A percentile compares a stretch with the other conserved stretches of the same genome.
Evolutionary conservation across 2,329 filamentous ascomycete genomes (phyloP).

Genomic region (Alternaria rosae): DNA sequence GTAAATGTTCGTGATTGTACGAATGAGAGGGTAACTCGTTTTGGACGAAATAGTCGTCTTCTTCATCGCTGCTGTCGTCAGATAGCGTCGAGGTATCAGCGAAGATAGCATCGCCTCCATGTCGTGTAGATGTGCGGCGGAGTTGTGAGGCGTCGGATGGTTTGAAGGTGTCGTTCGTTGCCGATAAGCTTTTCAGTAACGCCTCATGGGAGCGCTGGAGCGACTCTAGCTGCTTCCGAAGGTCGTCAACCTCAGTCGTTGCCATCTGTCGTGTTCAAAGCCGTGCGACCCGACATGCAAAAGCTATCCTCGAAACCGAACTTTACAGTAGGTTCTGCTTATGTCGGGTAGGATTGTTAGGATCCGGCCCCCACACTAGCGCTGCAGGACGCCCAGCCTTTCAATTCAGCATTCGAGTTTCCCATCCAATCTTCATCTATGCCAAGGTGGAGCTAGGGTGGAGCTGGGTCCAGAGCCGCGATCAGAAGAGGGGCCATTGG

Average conservation of each 20-base stretch:
- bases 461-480: constrained; percentile 7
- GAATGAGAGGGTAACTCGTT: constrained; percentile 48
- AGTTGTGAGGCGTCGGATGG: constrained; percentile 32
- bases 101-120: constrained; percentile 37
- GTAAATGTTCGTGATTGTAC: constrained; percentile 55
- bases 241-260: constrained; percentile 39
- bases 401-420: constrained; percentile 13
- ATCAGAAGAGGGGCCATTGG: constrained; percentile 9
- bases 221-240: constrained; percentile 42
- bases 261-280: constrained; percentile 28
- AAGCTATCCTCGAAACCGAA: background rate
- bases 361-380: constrained; percentile 26
- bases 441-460: constrained; percentile 24
- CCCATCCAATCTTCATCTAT: constrained; percentile 25
- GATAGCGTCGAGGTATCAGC: constrained; percentile 46
- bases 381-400: constrained; percentile 28
- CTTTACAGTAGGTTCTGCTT: background rate
- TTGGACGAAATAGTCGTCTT: constrained; percentile 51
- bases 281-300: background rate
- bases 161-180: constrained; percentile 38
- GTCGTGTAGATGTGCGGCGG: constrained; percentile 31
- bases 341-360: constrained; percentile 10
- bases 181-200: constrained; percentile 38
- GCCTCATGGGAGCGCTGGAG: constrained; percentile 44
- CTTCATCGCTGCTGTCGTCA: constrained; percentile 45